phyloP scores from a whole-genome alignment of 2,329 filamentous ascomycete species.

The Emergomyces orientalis region DNA sequence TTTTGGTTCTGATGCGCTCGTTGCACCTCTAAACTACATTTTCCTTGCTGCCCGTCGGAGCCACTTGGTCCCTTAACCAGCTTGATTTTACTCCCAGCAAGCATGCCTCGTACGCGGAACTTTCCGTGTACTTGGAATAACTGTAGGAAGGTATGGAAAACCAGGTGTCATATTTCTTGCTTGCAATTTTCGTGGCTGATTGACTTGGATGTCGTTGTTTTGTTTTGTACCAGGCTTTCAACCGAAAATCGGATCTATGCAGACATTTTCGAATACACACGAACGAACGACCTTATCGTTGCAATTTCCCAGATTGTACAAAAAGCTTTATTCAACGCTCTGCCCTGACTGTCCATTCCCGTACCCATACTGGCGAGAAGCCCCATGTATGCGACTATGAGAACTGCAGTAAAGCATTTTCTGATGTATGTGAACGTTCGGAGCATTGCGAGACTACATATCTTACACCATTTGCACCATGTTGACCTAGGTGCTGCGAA shows the following conservation, averaged over 20 bases:
- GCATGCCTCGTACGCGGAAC: conserved; percentile 35
- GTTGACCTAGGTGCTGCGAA: neutral
- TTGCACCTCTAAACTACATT: neutral
- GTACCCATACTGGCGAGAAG: conserved; percentile 39
- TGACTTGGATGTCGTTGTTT: conserved; percentile 1
- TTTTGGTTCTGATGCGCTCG: neutral
- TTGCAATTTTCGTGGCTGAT: conserved; percentile 6
- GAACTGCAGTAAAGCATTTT: conserved; percentile 37
- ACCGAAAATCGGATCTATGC: conserved; percentile 41
- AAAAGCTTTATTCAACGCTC: conserved; percentile 43
- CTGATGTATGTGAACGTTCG: conserved; percentile 29
- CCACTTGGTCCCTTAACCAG: neutral
- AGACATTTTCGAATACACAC: conserved; percentile 41
- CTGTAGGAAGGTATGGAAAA: conserved; percentile 34
- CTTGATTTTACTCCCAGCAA: conserved; percentile 7
- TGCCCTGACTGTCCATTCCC: conserved; percentile 39
- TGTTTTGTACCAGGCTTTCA: conserved; percentile 33
- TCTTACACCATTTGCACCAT: neutral
- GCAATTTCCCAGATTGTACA: conserved; percentile 36
- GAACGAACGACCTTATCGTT: conserved; percentile 41
- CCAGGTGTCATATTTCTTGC: neutral
- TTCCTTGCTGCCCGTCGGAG: neutral
- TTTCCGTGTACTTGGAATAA: conserved; percentile 38
- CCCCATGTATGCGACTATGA: conserved; percentile 36
- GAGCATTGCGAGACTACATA: conserved; percentile 1